Percentiles rank a stretch among this genome's conserved stretches.
These are phyloP conservation scores for Blastobotrys indianensis DNA, from an alignment of 1,139 yeast genomes.

Conservation along the genomic window DNA sequence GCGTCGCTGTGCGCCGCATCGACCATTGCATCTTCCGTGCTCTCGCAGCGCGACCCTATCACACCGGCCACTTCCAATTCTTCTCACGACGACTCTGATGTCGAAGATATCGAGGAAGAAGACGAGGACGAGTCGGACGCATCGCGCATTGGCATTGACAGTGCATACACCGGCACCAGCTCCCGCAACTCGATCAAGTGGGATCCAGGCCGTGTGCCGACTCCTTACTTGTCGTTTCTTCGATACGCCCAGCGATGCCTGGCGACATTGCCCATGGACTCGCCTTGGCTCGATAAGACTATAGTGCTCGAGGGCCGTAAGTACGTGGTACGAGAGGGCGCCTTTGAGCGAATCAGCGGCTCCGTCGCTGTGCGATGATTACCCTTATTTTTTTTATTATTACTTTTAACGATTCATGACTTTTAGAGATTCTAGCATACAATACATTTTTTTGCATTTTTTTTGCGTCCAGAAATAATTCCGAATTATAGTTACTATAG, in stretches of 20 bases:
- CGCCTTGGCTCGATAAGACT: conserved; percentile 33
- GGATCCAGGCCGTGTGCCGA: conserved; percentile 26
- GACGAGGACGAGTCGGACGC: conserved; percentile 11
- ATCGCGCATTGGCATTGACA: conserved; percentile 7
- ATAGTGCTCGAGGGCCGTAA: conserved; percentile 23
- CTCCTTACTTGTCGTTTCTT: conserved; percentile 20
- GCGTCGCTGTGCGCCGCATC: conserved; percentile 12
- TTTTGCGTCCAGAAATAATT: too few species aligned
- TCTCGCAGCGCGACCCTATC: neutral
- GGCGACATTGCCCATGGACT: conserved; percentile 27
- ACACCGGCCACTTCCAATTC: neutral
- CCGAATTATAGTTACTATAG: neutral
- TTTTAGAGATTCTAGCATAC: neutral
- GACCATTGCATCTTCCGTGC: conserved; percentile 12
- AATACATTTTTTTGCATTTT: neutral
- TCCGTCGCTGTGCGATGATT: neutral
- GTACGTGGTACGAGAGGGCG: conserved; percentile 21
- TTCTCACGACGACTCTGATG: neutral
- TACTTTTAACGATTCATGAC: neutral
- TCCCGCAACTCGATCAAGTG: conserved; percentile 19
- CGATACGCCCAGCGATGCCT: conserved; percentile 32
- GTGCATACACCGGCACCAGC: conserved; percentile 4
- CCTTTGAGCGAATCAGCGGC: conserved; percentile 9
- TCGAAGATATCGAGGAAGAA: conserved; percentile 8
- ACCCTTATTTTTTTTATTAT: conserved; percentile 3